Evolutionary conservation across 2,329 filamentous ascomycete species (phyloP).

Genomic region (Fusarium nisikadoi): DNA sequence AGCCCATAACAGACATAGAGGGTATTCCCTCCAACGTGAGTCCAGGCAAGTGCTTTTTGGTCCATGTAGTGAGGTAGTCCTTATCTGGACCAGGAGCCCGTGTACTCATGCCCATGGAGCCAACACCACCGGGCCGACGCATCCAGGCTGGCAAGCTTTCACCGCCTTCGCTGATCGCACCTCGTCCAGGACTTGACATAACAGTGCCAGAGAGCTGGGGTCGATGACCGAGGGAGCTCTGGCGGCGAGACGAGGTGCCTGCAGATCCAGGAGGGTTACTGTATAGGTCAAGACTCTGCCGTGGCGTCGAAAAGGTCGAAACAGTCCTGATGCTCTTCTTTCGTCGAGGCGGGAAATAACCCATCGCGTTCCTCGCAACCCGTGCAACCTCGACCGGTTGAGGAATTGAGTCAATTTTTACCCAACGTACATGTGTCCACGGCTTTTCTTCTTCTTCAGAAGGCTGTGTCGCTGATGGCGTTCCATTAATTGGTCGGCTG

Average conservation of each 20-base stretch:
- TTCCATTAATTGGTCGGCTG: conserved; percentile 49
- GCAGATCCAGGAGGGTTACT: conserved; percentile 55
- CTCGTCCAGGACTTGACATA: conserved; percentile 50
- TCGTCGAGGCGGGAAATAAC: conserved; percentile 90
- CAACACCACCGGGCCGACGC: conserved; percentile 87
- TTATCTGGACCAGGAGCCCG: conserved; percentile 82
- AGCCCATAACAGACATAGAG: conserved; percentile 72
- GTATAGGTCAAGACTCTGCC: conserved; percentile 70
- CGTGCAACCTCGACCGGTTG: conserved; percentile 86
- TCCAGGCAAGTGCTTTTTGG: conserved; percentile 83
- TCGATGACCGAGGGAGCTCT: conserved; percentile 54
- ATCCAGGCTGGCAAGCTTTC: conserved; percentile 69
- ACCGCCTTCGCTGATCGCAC: conserved; percentile 51
- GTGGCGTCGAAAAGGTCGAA: conserved; percentile 74
- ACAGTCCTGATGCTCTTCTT: conserved; percentile 81
- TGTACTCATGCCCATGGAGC: conserved; percentile 78
- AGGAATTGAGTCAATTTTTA: conserved; percentile 75
- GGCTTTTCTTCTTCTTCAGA: conserved; percentile 67
- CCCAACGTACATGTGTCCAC: conserved; percentile 92
- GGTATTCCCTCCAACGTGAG: conserved; percentile 76
- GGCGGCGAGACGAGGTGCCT: conserved; percentile 53
- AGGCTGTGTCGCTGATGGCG: conserved; percentile 39
- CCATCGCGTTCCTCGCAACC: conserved; percentile 81
- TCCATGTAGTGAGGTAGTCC: conserved; percentile 85
- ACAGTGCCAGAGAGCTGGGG: conserved; percentile 49